Conservation (phyloP, 768 basidiomycete species). For the Leccinellum albellum region DNA sequence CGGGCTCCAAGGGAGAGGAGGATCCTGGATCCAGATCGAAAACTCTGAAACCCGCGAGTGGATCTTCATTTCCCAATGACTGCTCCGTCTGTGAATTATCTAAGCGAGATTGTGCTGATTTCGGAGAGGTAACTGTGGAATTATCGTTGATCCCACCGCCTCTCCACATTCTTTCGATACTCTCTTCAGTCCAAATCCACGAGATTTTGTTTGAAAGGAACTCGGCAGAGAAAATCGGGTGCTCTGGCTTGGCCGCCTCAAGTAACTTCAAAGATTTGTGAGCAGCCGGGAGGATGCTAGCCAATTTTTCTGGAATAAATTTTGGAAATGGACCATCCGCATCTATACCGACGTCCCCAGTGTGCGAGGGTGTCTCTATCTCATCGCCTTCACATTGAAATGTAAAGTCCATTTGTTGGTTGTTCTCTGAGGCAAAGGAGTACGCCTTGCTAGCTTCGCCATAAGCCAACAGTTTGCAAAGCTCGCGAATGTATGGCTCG, state of each 20-base stretch:
- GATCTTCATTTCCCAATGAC: conserved; percentile 20
- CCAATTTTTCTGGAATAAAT: conserved; percentile 55
- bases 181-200: conserved; percentile 39
- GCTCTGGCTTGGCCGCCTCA: conserved; percentile 59
- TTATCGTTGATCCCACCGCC: not conserved
- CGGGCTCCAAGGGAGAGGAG: conserved; percentile 22
- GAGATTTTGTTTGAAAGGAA: conserved; percentile 39
- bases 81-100: not conserved
- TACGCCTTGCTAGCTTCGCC: conserved; percentile 28
- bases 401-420: conserved; percentile 14
- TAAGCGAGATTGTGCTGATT: not conserved
- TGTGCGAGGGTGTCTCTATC: conserved; percentile 37
- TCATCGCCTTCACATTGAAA: conserved; percentile 29
- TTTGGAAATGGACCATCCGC: conserved; percentile 49
- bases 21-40: conserved; percentile 69
- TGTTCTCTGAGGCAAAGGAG: conserved; percentile 14
- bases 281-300: conserved; percentile 56
- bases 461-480: conserved; percentile 61
- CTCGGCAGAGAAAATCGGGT: conserved; percentile 48
- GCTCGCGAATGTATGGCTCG: conserved; percentile 53
- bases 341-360: conserved; percentile 38
- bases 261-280: conserved; percentile 67
- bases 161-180: conserved; percentile 9
- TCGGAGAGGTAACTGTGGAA: not conserved
- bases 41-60: conserved; percentile 46